phyloP scores from a whole-genome alignment of 1,284 basidiomycete species.

The Farysia itapuensis region DNA sequence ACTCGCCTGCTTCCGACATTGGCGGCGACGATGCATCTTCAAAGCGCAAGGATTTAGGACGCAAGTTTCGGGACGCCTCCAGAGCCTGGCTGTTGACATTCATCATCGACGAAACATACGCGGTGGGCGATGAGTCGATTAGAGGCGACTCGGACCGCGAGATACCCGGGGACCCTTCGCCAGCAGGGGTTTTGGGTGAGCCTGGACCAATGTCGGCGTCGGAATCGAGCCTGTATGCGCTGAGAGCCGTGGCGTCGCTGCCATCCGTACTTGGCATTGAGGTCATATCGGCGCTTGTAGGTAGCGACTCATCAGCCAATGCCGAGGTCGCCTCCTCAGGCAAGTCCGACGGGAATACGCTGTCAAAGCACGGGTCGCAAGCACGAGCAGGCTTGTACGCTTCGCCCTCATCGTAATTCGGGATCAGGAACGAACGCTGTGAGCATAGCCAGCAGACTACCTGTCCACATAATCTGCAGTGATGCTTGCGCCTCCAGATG shows the following conservation, averaged over 20 bases:
- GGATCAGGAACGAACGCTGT: conserved; percentile 55
- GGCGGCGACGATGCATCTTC: conserved; percentile 10
- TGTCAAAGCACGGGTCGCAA: conserved; percentile 81
- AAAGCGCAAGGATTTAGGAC: conserved; percentile 34
- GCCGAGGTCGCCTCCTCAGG: conserved; percentile 9
- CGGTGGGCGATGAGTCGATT: background rate
- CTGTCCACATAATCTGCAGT: conserved; percentile 83
- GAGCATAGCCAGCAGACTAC: conserved; percentile 78
- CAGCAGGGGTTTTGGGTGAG: conserved; percentile 22
- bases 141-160: background rate
- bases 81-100: background rate
- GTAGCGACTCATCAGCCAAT: background rate
- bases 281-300: conserved; percentile 20
- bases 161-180: background rate
- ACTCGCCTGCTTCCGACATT: background rate
- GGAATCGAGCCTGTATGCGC: conserved; percentile 6
- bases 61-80: background rate
- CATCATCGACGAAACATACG: background rate
- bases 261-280: conserved; percentile 25
- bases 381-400: conserved; percentile 71
- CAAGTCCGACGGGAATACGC: conserved; percentile 67
- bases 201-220: conserved; percentile 15
- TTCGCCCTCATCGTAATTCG: conserved; percentile 49
- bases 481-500: conserved; percentile 79
- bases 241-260: conserved; percentile 8